These are phyloP conservation scores for Thinopyrum elongatum DNA, from an alignment of 176 grass and related monocot genomes.

Conservation along the genomic window DNA sequence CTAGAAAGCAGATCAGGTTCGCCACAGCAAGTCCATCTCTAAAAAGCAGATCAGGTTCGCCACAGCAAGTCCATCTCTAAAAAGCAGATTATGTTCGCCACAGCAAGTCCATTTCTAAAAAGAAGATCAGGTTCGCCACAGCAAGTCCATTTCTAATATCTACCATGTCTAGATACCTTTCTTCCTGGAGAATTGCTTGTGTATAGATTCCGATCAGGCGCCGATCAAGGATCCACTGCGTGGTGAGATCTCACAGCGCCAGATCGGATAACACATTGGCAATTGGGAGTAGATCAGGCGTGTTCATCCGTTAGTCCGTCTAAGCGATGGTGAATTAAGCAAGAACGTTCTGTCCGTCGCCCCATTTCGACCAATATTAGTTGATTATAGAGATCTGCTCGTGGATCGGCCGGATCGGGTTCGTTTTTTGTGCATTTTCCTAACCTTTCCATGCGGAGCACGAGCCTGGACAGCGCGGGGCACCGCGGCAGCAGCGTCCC, in stretches of 20 bases:
- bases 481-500: conserved; percentile 62
- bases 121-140: neutral
- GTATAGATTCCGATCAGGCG: neutral
- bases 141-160: neutral
- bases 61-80: neutral
- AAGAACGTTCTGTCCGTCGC: neutral
- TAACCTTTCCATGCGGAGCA: conserved; percentile 84
- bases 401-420: neutral
- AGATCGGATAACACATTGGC: conserved; percentile 34
- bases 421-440: neutral
- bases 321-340: neutral
- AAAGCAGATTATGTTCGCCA: neutral
- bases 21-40: neutral
- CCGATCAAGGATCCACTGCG: conserved; percentile 30
- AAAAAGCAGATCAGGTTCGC: neutral
- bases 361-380: neutral
- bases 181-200: neutral
- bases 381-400: neutral
- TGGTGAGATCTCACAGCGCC: conserved; percentile 31
- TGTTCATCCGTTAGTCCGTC: neutral
- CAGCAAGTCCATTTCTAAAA: neutral
- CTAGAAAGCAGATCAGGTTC: neutral
- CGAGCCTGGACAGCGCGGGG: conserved; percentile 44
- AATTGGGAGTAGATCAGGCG: neutral
- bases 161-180: neutral